phyloP scores from a whole-genome alignment of 352 stramenopile species.

The Pythium aquatile region DNA sequence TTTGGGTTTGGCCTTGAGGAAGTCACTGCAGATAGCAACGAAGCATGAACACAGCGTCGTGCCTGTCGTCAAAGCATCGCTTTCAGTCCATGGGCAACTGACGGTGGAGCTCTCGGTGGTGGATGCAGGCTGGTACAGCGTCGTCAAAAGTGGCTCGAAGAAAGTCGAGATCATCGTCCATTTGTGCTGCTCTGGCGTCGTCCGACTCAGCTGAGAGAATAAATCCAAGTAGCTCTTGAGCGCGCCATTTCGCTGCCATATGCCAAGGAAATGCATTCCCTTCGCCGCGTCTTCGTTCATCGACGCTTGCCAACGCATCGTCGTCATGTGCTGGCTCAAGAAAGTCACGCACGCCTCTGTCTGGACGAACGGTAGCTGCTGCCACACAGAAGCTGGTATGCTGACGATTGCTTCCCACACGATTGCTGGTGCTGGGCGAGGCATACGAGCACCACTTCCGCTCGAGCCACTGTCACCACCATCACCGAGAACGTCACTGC shows the following conservation, averaged over 20 bases:
- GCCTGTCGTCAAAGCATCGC: conserved; percentile 70
- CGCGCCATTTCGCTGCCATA: conserved; percentile 67
- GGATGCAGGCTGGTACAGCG: conserved; percentile 72
- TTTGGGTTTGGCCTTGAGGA: conserved; percentile 42
- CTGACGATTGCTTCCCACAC: conserved; percentile 55
- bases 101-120: conserved; percentile 70
- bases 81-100: conserved; percentile 63
- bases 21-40: conserved; percentile 71
- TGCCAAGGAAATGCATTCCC: conserved; percentile 14
- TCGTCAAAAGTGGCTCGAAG: conserved; percentile 80
- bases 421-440: conserved; percentile 55
- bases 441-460: conserved; percentile 27
- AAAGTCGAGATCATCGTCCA: conserved; percentile 69
- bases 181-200: conserved; percentile 53
- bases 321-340: conserved; percentile 31
- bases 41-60: conserved; percentile 80
- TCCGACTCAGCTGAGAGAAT: conserved; percentile 67
- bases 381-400: conserved; percentile 24
- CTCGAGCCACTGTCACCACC: conserved; percentile 7
- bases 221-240: conserved; percentile 80
- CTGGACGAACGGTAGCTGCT: conserved; percentile 30
- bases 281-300: conserved; percentile 16
- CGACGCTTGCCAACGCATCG: conserved; percentile 26
- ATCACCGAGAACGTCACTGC: background rate
- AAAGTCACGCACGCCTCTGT: conserved; percentile 28